Evolutionary conservation across 2,329 filamentous ascomycete genomes (phyloP), one percentile per base, ranked within the genome.

Genomic region (Talaromyces pinophilus): DNA sequence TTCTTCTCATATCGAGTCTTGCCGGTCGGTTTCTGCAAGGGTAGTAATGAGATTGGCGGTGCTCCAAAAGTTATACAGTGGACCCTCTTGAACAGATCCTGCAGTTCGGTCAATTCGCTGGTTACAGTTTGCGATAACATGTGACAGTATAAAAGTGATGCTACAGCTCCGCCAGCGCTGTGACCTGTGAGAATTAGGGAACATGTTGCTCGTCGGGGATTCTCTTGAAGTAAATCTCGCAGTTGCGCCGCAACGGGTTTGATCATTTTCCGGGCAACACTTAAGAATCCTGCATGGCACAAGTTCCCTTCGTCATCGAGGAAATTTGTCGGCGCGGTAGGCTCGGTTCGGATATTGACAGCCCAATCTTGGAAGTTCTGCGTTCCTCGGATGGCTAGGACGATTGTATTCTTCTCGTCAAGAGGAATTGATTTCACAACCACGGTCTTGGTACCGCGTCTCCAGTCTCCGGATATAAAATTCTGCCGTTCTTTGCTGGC

Each of bases 41-140:
- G 91, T 1, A 90, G 82, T 0, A 93, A 82, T 22, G 88, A 90
- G 1, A 96, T 83, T 0, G 92, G 92, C 0, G 92, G 92, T 0
- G 91, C 85, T n/a, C 92, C 92, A 71, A 96, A 96, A 0, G 90
- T 93, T 48, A 96, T 82, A 78, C 92, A 96, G 77, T 96, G 92
- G 2, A 96, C 85, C 50, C 91, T 84, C 73, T 89, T 90, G 80
- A 96, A 95, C 77, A 84, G 88, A 1, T 83, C 84, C 0, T 90
- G 88, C 4, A 96, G 83, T 38, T 82, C 76, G 67, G 85, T 91
- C 52, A 96, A 86, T 73, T 94, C 90, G 6, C 89, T 92, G 50
- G 82, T 76, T 2, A 89, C 82, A 1, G 77, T 77, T 13, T 76
- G 77, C 1, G 83, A 85, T 4, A 67, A 40, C 65, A 96, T 94